Percentiles rank a stretch among this genome's conserved stretches.
phyloP scores from a whole-genome alignment of 768 basidiomycete species.

The Crepidotus variabilis region DNA sequence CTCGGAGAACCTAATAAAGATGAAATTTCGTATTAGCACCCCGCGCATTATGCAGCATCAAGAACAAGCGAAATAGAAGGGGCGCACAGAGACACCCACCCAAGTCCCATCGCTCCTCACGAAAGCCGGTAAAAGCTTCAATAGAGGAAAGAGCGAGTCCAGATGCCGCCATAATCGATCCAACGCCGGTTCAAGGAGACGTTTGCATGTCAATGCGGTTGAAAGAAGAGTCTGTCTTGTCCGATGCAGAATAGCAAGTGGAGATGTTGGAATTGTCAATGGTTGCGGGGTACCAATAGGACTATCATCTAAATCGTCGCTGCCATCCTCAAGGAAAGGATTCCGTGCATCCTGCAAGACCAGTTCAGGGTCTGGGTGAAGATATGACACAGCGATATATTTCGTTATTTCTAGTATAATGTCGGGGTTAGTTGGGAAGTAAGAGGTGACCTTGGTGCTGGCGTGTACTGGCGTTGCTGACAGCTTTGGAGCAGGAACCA shows the following conservation, averaged over 20 bases:
- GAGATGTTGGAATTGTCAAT: neutral
- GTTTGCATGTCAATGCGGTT: slow-evolving; percentile 25
- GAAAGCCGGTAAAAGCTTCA: slow-evolving; percentile 28
- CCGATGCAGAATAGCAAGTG: neutral
- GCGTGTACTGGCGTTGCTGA: neutral
- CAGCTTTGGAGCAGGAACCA: neutral
- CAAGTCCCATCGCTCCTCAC: slow-evolving; percentile 23
- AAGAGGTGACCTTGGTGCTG: neutral
- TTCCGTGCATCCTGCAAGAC: slow-evolving; percentile 10
- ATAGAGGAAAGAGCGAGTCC: slow-evolving; percentile 28
- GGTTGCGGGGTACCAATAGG: neutral
- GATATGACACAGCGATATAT: slow-evolving; percentile 13
- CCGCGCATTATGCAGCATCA: neutral
- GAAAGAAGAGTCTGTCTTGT: slow-evolving; percentile 13
- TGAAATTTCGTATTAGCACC: neutral
- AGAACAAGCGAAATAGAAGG: no score
- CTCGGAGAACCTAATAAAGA: slow-evolving; percentile 24
- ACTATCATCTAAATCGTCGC: slow-evolving; percentile 4
- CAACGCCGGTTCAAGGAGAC: slow-evolving; percentile 29
- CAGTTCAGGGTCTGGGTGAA: slow-evolving; percentile 13
- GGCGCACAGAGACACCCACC: slow-evolving; percentile 16
- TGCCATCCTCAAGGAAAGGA: neutral
- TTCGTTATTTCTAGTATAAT: slow-evolving; percentile 28
- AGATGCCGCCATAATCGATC: slow-evolving; percentile 28
- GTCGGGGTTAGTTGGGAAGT: slow-evolving; percentile 25